Evolutionary conservation across 768 basidiomycete species (phyloP), one percentile per base, ranked within the genome.

Genomic region (Tremella yokohamensis): DNA sequence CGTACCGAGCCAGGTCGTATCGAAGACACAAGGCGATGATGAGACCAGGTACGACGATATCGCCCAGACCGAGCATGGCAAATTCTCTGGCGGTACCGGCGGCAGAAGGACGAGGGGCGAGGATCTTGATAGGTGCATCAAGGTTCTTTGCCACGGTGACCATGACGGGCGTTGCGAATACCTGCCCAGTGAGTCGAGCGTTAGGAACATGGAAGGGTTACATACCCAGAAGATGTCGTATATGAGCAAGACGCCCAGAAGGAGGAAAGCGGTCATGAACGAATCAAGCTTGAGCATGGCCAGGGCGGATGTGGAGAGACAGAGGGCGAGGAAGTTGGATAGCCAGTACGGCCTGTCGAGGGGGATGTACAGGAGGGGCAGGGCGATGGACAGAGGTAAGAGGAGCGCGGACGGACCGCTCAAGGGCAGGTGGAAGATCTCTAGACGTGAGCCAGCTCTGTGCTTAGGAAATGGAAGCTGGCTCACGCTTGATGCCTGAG

Each of bases 51-150:
- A 76, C 63, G 42, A 74, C 71, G 37, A 94, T 84, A 73, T 96
- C 93, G 22, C 93, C 93, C 1, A 98, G 80, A 1, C 94, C 94
- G 26, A 98, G 85, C 85, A 97, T 87, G 26, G 90, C 87, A 73
- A 83, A 88, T 3, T 89, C 90, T 11, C 29, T 34, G 25, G 81
- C 75, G 3, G 80, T 25, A 22, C 45, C 19, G 3, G 62, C 48
- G 47, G 63, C 38, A n/a, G 60, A 63, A 3, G 63, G 40, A 16
- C 62, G 57, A 12, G 70, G 66, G 16, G 71, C 66, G 38, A 93
- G 80, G 29, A 98, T 81, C 78, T 96, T 97, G 79, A 98, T 93
- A 18, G 94, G 94, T 24, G 87, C 85, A 67, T 98, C 90, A 34
- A 97, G 82, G 40, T 81, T 84, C 19, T 87, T 91, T 1, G 94